Evolutionary conservation across 2,329 filamentous ascomycete genomes (phyloP).

Genomic region (Aureobasidium lini): DNA sequence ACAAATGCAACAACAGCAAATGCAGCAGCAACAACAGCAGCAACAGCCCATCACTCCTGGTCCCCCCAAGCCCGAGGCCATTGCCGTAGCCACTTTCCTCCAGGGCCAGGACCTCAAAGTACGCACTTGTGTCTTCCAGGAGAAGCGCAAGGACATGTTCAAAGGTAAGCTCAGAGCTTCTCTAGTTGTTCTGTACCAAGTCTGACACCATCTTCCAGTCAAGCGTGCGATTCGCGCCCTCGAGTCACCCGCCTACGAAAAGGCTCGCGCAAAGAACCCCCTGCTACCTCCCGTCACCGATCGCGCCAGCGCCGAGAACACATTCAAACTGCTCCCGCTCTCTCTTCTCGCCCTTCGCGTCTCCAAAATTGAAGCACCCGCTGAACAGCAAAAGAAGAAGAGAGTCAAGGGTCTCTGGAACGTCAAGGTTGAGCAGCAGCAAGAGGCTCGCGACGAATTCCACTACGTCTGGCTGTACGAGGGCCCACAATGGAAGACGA

Average conservation of each 20-base stretch:
- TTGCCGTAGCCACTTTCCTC: conserved; percentile 85
- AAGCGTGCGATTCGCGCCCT: conserved; percentile 91
- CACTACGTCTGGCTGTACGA: conserved; percentile 98
- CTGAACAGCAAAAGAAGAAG: conserved; percentile 67
- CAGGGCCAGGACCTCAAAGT: conserved; percentile 77
- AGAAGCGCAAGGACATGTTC: conserved; percentile 98
- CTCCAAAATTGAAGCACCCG: conserved; percentile 69
- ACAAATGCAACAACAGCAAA: conserved; percentile 20
- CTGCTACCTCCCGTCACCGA: conserved; percentile 82
- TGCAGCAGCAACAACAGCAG: conserved; percentile 28
- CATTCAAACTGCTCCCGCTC: conserved; percentile 89
- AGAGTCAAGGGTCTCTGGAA: conserved; percentile 94
- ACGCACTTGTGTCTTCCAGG: conserved; percentile 86
- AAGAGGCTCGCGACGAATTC: conserved; percentile 77
- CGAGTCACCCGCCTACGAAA: conserved; percentile 80
- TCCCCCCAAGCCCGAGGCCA: conserved; percentile 78
- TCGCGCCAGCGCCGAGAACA: conserved; percentile 80
- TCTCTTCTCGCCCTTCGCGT: conserved; percentile 91
- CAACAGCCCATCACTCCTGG: conserved; percentile 64
- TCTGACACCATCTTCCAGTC: conserved; percentile 48
- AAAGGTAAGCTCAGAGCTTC: conserved; percentile 52
- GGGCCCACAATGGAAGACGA: conserved; percentile 86
- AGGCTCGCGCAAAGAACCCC: conserved; percentile 81
- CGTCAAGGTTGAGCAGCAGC: conserved; percentile 90
- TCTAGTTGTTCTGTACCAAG: too few species aligned